Base-by-base conservation (phyloP, 345 rosid species). In the Lumnitzera littorea region DNA sequence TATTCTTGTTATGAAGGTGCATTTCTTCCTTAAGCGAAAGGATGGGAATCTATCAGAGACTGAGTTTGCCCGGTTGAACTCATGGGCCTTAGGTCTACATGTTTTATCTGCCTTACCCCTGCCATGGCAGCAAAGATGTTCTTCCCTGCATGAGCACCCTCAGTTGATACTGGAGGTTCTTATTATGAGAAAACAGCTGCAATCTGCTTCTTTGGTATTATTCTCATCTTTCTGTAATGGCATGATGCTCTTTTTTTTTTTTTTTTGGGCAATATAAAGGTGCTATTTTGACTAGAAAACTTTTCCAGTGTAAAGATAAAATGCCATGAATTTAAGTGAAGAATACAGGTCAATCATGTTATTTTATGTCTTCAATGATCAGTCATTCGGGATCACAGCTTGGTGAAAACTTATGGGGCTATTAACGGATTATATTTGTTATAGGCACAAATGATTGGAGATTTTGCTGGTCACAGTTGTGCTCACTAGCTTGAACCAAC, bases 71-170 rank as follows among this genome's bases (percentile, higher is more conserved):
- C 82, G 98, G 75, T 95, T 92, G 62, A 92, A 87, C 77, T 89
- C 94, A 53, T 92, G 98, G 98, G 98, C 98, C 64, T 83, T 92
- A 74, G 98, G 97, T 72, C 84, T 92, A 56, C 94, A 88, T 72
- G 98, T 92, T 66, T 78, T 92, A 65, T 92, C 96, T 76, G 84
- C 98, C 55, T 74, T 92, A 77, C 98, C 98, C 25, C 76, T 92
- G 76, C 94, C 96, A 60, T 92, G 98, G 98, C 98, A 89, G 75
- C 98, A 92, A 76, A 84, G 97, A 61, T 92, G 97, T 64, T 92
- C 98, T 78, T 84, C 96, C 13, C 69, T 92, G 76, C 98, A 92
- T 62, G 98, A 92, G 85, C 83, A 89, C 70, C 98, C 98, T 16
- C 94, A 82, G 65, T 70, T 92, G 74, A 92, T 92, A 72, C 58